phyloP scores from a whole-genome alignment of 257 asterid genomes.

The Salvia splendens region DNA sequence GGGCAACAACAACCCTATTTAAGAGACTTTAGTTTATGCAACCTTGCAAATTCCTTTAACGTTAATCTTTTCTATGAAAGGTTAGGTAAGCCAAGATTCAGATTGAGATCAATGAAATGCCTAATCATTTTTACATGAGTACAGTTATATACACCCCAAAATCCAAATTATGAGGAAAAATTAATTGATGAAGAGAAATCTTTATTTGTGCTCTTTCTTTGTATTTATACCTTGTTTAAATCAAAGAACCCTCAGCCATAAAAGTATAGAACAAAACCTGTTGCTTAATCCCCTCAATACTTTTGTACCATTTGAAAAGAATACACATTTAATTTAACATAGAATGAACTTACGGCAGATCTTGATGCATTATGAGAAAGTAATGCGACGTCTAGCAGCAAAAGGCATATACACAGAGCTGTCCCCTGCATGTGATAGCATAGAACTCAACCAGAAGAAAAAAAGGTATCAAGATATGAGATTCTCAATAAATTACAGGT shows the following conservation, averaged over 20 bases:
- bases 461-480: background rate
- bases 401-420: conserved; percentile 77
- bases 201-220: background rate
- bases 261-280: background rate
- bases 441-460: conserved; percentile 19
- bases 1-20: background rate
- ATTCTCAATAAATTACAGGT: conserved; percentile 4
- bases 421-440: conserved; percentile 53
- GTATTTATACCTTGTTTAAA: background rate
- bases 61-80: background rate
- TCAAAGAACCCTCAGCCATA: background rate
- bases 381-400: conserved; percentile 74
- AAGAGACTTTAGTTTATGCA: background rate
- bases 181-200: background rate
- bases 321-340: background rate
- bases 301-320: conserved; percentile 3
- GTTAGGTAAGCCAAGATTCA: background rate
- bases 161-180: background rate
- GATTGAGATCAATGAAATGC: background rate
- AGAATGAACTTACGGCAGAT: conserved; percentile 60
- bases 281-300: background rate
- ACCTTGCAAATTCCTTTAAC: background rate
- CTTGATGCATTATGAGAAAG: conserved; percentile 61
- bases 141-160: too few relatives aligned
- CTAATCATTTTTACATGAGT: background rate